These are phyloP conservation scores for Tetratostichococcus sp. DNA, from an alignment of 139 green algal species.

Conservation along the genomic window DNA sequence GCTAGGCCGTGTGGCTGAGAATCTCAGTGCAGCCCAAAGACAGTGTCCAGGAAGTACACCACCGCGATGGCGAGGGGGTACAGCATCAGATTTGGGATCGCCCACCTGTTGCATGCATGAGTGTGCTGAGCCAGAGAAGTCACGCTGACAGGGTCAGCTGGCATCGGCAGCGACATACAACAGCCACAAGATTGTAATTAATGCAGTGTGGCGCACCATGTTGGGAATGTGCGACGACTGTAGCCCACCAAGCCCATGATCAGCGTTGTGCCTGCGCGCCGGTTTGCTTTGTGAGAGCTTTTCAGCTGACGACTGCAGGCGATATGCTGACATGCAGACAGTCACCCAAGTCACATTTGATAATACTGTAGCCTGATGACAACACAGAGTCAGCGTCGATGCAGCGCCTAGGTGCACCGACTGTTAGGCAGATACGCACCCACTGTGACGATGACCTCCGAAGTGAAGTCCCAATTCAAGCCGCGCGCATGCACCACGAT, in stretches of 20 bases:
- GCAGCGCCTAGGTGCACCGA: too few species aligned
- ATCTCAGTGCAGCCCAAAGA: background rate
- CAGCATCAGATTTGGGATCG: conserved; percentile 26
- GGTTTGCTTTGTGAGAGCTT: too few species aligned
- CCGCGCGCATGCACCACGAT: conserved; percentile 40
- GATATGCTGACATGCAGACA: too few species aligned
- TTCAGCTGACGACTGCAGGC: too few species aligned
- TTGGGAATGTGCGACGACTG: conserved; percentile 30
- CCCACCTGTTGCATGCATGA: conserved; percentile 17
- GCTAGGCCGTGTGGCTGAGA: too few species aligned
- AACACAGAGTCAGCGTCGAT: too few species aligned
- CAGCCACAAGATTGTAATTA: too few species aligned
- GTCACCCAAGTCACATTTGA: background rate
- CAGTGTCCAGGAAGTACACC: conserved; percentile 27
- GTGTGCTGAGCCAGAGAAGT: too few species aligned
- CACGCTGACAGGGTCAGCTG: too few species aligned
- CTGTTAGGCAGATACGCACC: too few species aligned
- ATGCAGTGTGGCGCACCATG: too few species aligned
- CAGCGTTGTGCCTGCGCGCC: conserved; percentile 19
- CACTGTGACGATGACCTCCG: conserved; percentile 43
- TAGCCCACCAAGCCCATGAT: conserved; percentile 28
- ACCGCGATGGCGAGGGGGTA: conserved; percentile 26
- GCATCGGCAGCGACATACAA: too few species aligned
- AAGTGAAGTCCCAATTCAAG: conserved; percentile 53
- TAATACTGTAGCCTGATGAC: background rate